Base-by-base conservation (phyloP, 1,139 yeast genomes). In the Lodderomyces orthopsilosis region DNA sequence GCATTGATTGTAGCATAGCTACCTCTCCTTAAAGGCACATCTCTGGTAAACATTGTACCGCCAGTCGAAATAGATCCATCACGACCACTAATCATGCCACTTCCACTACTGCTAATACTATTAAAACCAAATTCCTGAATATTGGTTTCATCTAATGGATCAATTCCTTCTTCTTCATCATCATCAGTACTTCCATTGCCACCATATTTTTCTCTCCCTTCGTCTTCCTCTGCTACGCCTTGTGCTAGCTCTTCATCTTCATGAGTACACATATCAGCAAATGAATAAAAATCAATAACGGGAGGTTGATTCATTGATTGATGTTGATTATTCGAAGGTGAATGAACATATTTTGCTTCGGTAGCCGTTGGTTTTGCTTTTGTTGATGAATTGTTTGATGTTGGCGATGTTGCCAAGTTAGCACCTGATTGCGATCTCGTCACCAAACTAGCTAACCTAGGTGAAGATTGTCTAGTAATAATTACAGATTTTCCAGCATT, bases 201-300 rank as follows among this genome's bases (percentile, higher is more conserved):
- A 13, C 9, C 9, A 13, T 26, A 33, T 7, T 35, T 41, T 8
- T 36, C 41, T 17, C 37, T 37, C 21, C 30, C 41, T n/a, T 41
- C 35, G 17, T 22, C 30, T 40, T 46, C 39, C 21, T 36, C 38
- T 23, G 22, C 14, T 10, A 36, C 26, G 4, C 19, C 12, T 21
- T 10, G 24, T 21, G 8, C 21, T 14, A 28, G 13, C 12, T 32
- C 44, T 12, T 43, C 49, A 32, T 48, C 50, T 40, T 51, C 53
- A 37, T 50, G 46, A 24, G 40, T 43, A 6, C 51, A 37, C 56
- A 65, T 62, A 40, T 65, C 70, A 6, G 68, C 69, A 51, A 59
- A 65, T 14, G 67, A 62, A 46, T 63, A 65, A 43, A 61, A 65
- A 36, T 63, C 65, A 42, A 65, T 63, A 9, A 49, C 47, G 10